Base-by-base conservation (phyloP, 495 filamentous ascomycete genomes). In the Penicillium tannophilum region DNA sequence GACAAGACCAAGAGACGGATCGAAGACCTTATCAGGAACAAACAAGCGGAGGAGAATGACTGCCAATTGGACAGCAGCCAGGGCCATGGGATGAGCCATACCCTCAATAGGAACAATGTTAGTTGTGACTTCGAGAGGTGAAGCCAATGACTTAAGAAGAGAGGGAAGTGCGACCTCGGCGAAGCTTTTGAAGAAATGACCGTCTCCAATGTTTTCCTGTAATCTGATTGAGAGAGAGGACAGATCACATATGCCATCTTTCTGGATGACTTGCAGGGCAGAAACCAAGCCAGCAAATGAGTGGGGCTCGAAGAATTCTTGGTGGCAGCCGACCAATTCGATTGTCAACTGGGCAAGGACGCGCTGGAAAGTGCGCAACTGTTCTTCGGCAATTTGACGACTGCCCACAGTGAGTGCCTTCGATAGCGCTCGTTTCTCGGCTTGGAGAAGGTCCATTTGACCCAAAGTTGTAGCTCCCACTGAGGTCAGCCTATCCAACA, bases 11-110 rank as follows among this genome's bases (percentile, higher is more conserved):
- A 93, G 76, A 24, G 93, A 90, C 12, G 94, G 94, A 69, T 99
- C 94, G 58, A 90, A 93, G 3, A 88, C 81, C 65, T 86, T 85
- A 68, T 96, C 88, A 0, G 95, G 92, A 4, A 97, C 87, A 63
- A 92, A 98, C 8, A 97, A 81, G 45, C 83, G 82, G 28, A 99
- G 73, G 35, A 78, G 70, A 35, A 76, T 72, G 7, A 75, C 66
- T 16, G 78, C 73, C 12, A 81, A 44, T 53, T 77, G 71, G 33
- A 78, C 69, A 8, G 73, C 62, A 12, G 70, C 71, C n/a, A 68
- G 43, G 31, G 73, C 72, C 28, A 73, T 64, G 44, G 48, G 58
- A 23, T 60, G 66, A 36, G 69, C 47, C 28, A 48, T 59, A 19
- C 61, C 55, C 28, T 65, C 58, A n/a, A 54, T 39, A 48, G 16